Evolutionary conservation across 805 yeast genomes (phyloP).

Genomic region (Teunomyces panamensis): DNA sequence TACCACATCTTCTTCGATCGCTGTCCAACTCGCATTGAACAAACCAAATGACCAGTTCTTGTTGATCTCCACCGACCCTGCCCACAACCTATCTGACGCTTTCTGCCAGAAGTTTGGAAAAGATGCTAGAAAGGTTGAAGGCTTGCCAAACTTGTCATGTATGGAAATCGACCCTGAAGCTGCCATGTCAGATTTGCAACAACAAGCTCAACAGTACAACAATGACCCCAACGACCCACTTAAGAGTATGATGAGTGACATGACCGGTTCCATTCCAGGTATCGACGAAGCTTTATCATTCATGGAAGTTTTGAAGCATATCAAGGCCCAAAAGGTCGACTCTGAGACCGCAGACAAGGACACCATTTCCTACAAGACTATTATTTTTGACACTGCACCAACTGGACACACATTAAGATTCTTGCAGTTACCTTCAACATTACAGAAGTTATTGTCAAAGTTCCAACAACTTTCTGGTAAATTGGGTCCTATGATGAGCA

Average conservation of each 20-base stretch:
- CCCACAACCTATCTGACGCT: constrained; percentile 96
- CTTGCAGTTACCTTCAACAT: constrained; percentile 88
- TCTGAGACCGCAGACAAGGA: constrained; percentile 21
- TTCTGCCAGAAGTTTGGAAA: constrained; percentile 98
- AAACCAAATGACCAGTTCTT: constrained; percentile 80
- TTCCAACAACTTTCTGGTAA: constrained; percentile 81
- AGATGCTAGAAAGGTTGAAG: constrained; percentile 92
- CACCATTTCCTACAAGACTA: constrained; percentile 61
- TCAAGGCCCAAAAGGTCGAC: constrained; percentile 62
- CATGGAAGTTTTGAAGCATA: constrained; percentile 97
- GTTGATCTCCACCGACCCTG: constrained; percentile 96
- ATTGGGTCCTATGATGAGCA: constrained; percentile 86
- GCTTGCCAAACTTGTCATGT: constrained; percentile 83
- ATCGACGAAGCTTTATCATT: constrained; percentile 97
- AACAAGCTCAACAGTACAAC: constrained; percentile 55
- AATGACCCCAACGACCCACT: constrained; percentile 63
- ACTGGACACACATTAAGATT: constrained; percentile 97
- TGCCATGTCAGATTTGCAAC: constrained; percentile 79
- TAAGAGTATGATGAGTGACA: constrained; percentile 75
- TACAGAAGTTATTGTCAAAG: constrained; percentile 82
- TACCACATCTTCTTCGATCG: constrained; percentile 92
- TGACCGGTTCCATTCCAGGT: constrained; percentile 96
- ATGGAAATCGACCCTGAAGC: constrained; percentile 99
- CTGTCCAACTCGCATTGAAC: constrained; percentile 84
- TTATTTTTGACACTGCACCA: constrained; percentile 99